Evolutionary conservation across 2,329 filamentous ascomycete species (phyloP), one percentile per base, ranked within the genome.

Genomic region (Sphaerulina populicola): DNA sequence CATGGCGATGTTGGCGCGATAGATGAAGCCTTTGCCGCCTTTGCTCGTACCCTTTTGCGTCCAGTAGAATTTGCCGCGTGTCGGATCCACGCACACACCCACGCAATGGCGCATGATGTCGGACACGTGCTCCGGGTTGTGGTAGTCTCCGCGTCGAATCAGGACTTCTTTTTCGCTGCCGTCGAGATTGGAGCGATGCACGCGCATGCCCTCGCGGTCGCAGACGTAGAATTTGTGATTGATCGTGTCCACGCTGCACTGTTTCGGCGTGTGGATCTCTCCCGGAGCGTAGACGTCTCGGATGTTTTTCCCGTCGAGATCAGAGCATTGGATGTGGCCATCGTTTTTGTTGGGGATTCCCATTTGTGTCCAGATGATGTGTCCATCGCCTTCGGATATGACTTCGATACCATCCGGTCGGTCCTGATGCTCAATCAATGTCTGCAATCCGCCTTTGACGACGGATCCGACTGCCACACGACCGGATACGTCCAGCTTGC

Each of bases 11-110:
- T 64, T 62, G 0, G 78, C 77, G 3, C 68, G 63, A 60, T 77
- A 77, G 39, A 82, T 79, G 2, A 73, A 69, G 0, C 80, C 80
- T 31, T 71, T 59, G 1, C 63, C 65, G 0, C 68, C 71, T 61
- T 81, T 82, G 2, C 72, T 71, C 0, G 69, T 65, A 0, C 79
- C 79, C 57, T 82, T 82, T 45, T 82, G 78, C 0, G 75, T 77
- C 79, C 79, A 83, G 69, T 77, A 82, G 44, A 82, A 68, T 37
- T 73, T 70, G 11, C 71, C 69, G 1, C 64, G 63, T 0, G 62
- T 50, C n/a, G 30, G 36, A 2, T 72, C 71, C 0, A 82, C 68
- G 0, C 73, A 62, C 33, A 83, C 69, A 1, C 80, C 79, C 6
- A 82, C 78, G 47, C 50, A 68, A 63, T 41, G 56, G 59, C 51